These are phyloP conservation scores for Amaranthus palmeri DNA, from an alignment of 148 eudicot genomes.

Conservation along the genomic window DNA sequence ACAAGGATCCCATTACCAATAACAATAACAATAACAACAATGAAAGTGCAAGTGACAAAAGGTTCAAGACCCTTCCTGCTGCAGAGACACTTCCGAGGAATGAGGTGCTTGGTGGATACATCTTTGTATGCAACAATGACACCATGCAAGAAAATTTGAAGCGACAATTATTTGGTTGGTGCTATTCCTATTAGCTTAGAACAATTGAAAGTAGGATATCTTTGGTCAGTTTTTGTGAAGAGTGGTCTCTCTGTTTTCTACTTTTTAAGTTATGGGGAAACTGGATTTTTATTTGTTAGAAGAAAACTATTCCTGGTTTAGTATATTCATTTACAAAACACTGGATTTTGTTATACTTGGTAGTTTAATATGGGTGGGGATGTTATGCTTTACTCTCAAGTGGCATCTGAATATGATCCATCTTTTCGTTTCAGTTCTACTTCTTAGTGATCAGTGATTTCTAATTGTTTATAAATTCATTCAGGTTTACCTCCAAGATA, in stretches of 20 bases:
- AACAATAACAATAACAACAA: slow-evolving; percentile 31
- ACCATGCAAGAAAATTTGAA: slow-evolving; percentile 81
- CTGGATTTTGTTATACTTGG: neutral
- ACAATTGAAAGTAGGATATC: neutral
- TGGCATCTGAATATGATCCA: neutral
- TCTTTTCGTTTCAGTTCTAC: neutral
- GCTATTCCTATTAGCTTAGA: neutral
- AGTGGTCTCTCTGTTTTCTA: neutral
- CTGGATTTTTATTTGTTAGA: neutral
- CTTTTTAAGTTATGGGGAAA: neutral
- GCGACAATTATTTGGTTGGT: slow-evolving; percentile 83
- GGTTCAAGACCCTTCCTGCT: slow-evolving; percentile 96
- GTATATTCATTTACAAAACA: neutral
- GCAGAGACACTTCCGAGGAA: slow-evolving; percentile 93
- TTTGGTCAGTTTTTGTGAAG: neutral
- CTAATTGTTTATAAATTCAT: slow-evolving; percentile 7
- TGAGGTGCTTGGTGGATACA: slow-evolving; percentile 97
- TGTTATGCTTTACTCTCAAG: neutral
- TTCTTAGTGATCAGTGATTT: slow-evolving; percentile 11
- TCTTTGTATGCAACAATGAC: slow-evolving; percentile 84
- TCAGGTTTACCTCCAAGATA: slow-evolving; percentile 97
- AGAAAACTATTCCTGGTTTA: neutral
- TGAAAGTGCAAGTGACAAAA: slow-evolving; percentile 58
- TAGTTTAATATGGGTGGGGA: neutral
- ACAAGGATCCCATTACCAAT: slow-evolving; percentile 43